A percentile compares a stretch with the other conserved stretches of the same genome.
Evolutionary conservation across 257 asterid species (phyloP).

Genomic region (Marsdenia floribunda): DNA sequence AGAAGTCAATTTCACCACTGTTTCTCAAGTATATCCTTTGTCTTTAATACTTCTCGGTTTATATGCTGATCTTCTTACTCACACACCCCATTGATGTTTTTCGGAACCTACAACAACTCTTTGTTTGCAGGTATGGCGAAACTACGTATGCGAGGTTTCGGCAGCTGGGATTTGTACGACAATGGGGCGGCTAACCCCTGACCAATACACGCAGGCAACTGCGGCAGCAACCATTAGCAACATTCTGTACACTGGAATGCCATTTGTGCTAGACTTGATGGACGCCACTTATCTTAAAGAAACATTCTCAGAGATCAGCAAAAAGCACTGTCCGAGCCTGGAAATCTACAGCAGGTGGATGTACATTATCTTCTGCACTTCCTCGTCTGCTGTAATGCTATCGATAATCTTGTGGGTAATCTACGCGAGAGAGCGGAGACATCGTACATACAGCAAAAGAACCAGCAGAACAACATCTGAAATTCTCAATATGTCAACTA

Average conservation of each 20-base stretch:
- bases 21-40: conserved; percentile 23
- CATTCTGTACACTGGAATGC: conserved; percentile 23
- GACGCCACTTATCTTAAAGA: conserved; percentile 25
- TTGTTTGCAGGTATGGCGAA: conserved; percentile 22
- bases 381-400: conserved; percentile 25
- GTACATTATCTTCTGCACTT: conserved; percentile 22
- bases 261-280: conserved; percentile 29
- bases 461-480: background rate
- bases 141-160: conserved; percentile 32
- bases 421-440: conserved; percentile 24
- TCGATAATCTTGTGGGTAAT: conserved; percentile 32
- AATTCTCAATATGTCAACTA: too few relatives aligned
- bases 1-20: conserved; percentile 29
- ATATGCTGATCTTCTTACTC: too few relatives aligned
- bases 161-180: conserved; percentile 26
- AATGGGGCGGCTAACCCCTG: conserved; percentile 32
- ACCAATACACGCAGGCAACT: conserved; percentile 18
- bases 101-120: too few relatives aligned
- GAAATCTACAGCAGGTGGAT: conserved; percentile 19
- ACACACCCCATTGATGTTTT: too few relatives aligned
- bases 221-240: conserved; percentile 26
- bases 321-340: conserved; percentile 22
- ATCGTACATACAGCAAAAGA: conserved; percentile 15
- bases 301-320: conserved; percentile 18
- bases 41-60: too few relatives aligned